Conservation (phyloP, 2,329 filamentous ascomycete genomes). For the Hortaea werneckii region DNA sequence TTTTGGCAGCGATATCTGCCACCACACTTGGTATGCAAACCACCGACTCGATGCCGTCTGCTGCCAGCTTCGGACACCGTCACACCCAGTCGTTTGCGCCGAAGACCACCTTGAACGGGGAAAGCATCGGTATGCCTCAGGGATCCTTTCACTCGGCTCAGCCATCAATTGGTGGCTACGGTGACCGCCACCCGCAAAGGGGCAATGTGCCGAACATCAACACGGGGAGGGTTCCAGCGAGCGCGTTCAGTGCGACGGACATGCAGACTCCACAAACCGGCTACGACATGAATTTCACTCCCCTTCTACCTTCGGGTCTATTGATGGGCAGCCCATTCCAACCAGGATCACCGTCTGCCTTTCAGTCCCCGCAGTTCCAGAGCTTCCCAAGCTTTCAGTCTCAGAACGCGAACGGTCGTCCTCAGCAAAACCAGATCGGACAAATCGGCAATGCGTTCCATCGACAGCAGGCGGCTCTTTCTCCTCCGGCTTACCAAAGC, state of each 20-base stretch:
- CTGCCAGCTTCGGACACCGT: constrained; percentile 43
- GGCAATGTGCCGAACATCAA: constrained; percentile 85
- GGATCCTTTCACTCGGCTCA: constrained; percentile 82
- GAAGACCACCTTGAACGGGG: constrained; percentile 61
- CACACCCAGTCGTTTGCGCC: constrained; percentile 53
- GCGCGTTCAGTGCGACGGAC: constrained; percentile 41
- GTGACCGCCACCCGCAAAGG: constrained; percentile 74
- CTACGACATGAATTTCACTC: constrained; percentile 98
- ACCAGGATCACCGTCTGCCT: constrained; percentile 81
- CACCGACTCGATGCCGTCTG: constrained; percentile 55
- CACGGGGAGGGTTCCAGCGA: constrained; percentile 55
- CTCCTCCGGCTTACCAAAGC: constrained; percentile 72
- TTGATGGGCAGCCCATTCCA: constrained; percentile 95
- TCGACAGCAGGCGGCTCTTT: constrained; percentile 54
- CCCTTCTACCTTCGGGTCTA: constrained; percentile 85
- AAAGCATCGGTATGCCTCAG: constrained; percentile 85
- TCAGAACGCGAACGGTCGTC: constrained; percentile 38
- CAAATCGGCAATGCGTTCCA: constrained; percentile 66
- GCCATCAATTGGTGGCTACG: constrained; percentile 61
- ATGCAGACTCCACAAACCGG: constrained; percentile 79
- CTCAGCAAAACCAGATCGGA: constrained; percentile 47
- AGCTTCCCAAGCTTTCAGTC: constrained; percentile 69
- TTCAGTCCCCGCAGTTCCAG: constrained; percentile 85
- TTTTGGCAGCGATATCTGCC: neutral
- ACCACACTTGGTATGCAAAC: constrained; percentile 73